Evolutionary conservation across 2,329 filamentous ascomycete genomes (phyloP).

Genomic region (Truncatella angustata): DNA sequence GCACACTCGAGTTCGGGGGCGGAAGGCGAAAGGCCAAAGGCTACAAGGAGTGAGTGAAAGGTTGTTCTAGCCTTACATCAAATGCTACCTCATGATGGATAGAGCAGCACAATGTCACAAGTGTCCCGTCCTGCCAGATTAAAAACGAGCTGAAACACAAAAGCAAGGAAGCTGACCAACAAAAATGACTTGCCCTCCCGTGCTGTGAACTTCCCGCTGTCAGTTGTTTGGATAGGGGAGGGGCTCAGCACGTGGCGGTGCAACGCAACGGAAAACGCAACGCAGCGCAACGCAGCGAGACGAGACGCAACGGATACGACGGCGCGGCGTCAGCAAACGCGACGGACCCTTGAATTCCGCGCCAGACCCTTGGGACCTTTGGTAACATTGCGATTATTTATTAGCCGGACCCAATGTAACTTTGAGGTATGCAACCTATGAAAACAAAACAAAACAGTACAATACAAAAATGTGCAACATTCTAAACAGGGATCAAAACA

Average conservation of each 20-base stretch:
- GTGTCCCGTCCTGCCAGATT: too few relatives aligned
- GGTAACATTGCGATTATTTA: too few relatives aligned
- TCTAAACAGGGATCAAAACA: too few relatives aligned
- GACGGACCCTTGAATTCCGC: too few relatives aligned
- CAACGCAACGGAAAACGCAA: too few relatives aligned
- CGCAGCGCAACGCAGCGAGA: neutral
- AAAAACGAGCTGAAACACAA: neutral
- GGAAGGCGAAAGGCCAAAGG: neutral
- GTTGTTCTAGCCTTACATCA: neutral
- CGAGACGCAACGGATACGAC: too few relatives aligned
- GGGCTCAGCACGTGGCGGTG: conserved; percentile 1
- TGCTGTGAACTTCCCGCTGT: neutral
- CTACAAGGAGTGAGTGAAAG: neutral
- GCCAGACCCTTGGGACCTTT: too few relatives aligned
- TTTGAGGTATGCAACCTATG: too few relatives aligned
- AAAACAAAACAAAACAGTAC: too few relatives aligned
- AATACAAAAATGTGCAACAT: too few relatives aligned
- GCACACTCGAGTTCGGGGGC: neutral
- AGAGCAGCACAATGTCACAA: neutral
- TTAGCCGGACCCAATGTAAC: too few relatives aligned
- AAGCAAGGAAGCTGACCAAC: neutral
- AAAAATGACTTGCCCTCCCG: neutral
- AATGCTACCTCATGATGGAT: neutral
- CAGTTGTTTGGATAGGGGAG: neutral
- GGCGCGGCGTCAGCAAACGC: too few relatives aligned